A percentile compares a stretch with the other conserved stretches of the same genome.
Conservation (phyloP, 805 yeast species). For the Saturnispora dispora region DNA sequence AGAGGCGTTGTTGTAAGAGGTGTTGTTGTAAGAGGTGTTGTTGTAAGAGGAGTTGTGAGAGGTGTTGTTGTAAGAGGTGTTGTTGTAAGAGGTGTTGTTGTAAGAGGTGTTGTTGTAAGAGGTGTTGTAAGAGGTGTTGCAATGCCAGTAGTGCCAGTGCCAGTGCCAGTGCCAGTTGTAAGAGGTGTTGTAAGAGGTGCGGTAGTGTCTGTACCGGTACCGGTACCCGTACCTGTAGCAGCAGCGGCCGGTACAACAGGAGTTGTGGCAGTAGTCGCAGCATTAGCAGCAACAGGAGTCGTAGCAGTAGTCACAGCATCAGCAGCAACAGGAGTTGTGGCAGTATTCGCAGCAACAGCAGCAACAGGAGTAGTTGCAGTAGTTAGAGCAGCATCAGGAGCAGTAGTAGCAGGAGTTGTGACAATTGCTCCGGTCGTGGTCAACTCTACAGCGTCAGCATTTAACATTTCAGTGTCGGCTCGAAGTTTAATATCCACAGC, state of each 20-base stretch:
- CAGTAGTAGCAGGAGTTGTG: not conserved
- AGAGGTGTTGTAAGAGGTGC: slow-evolving; percentile 12
- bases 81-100: slow-evolving; percentile 5
- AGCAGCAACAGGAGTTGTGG: slow-evolving; percentile 7
- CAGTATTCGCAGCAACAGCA: slow-evolving; percentile 5
- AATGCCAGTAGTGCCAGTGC: slow-evolving; percentile 6
- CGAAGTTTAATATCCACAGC: not conserved
- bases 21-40: slow-evolving; percentile 6
- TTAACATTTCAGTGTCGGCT: not conserved
- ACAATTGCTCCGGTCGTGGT: slow-evolving; percentile 6
- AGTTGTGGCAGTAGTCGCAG: slow-evolving; percentile 12
- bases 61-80: slow-evolving; percentile 8
- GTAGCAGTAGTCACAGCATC: slow-evolving; percentile 8
- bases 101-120: not conserved
- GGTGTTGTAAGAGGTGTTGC: slow-evolving; percentile 13
- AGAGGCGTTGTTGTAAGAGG: slow-evolving; percentile 5
- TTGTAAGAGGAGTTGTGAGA: slow-evolving; percentile 6
- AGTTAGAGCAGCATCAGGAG: not conserved
- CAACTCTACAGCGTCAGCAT: not conserved
- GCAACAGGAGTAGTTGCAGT: slow-evolving; percentile 6
- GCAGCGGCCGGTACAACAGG: not conserved
- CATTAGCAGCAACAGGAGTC: slow-evolving; percentile 6
- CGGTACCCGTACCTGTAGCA: slow-evolving; percentile 10
- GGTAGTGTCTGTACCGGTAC: slow-evolving; percentile 5
- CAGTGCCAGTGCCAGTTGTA: slow-evolving; percentile 11